Conservation (phyloP, 1,139 yeast genomes). For the Debaryomycetaceae sp. region DNA sequence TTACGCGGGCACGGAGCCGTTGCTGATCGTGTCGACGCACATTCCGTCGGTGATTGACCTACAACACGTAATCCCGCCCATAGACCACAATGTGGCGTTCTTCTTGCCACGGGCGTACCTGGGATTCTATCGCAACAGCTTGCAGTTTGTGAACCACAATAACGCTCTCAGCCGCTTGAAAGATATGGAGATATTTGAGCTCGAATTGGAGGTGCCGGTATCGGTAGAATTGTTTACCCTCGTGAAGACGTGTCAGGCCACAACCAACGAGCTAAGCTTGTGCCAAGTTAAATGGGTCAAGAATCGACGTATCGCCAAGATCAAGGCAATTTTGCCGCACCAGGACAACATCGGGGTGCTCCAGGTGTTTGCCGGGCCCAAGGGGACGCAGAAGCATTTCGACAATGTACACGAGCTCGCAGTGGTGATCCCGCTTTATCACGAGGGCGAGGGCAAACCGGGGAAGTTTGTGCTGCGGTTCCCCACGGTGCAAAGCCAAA, state of each 20-base stretch:
- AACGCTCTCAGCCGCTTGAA: conserved; percentile 64
- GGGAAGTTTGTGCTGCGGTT: conserved; percentile 56
- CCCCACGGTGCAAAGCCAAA: conserved; percentile 59
- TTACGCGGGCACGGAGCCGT: conserved; percentile 72
- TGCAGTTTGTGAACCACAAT: conserved; percentile 58
- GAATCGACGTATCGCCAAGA: conserved; percentile 54
- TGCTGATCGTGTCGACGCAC: conserved; percentile 70
- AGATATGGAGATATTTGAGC: conserved; percentile 70
- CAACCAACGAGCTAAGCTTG: conserved; percentile 47
- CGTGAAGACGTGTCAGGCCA: conserved; percentile 41
- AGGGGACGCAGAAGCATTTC: conserved; percentile 50
- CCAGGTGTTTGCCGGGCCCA: conserved; percentile 63
- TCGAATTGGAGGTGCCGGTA: conserved; percentile 60
- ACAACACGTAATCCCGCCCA: conserved; percentile 79
- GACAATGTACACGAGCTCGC: conserved; percentile 61
- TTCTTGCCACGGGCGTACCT: conserved; percentile 81
- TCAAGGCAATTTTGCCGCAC: conserved; percentile 75
- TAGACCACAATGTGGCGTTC: conserved; percentile 68
- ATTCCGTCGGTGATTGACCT: conserved; percentile 68
- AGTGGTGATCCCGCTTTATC: conserved; percentile 68
- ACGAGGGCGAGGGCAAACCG: conserved; percentile 52
- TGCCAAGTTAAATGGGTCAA: conserved; percentile 70
- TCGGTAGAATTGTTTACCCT: conserved; percentile 55
- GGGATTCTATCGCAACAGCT: conserved; percentile 51
- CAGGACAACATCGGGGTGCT: conserved; percentile 58